phyloP scores from a whole-genome alignment of 2,329 filamentous ascomycete species.

The Sarocladium oryzae region DNA sequence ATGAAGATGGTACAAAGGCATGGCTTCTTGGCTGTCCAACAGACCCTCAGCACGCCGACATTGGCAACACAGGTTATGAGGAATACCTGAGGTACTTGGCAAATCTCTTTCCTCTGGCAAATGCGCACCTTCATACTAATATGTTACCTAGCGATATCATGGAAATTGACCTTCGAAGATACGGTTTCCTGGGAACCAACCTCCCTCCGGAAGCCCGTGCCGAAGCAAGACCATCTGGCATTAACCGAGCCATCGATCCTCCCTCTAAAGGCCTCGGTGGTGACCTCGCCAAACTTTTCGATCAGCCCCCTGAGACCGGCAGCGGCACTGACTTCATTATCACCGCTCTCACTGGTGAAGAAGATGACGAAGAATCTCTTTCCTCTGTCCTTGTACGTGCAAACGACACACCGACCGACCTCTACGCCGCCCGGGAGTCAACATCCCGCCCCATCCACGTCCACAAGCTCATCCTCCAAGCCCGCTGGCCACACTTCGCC shows the following conservation, averaged over 20 bases:
- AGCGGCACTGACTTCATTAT: conserved; percentile 88
- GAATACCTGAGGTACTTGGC: conserved; percentile 79
- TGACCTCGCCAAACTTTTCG: conserved; percentile 82
- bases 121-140: no score
- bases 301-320: conserved; percentile 74
- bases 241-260: conserved; percentile 41
- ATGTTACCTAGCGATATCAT: conserved; percentile 67
- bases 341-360: conserved; percentile 77
- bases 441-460: conserved; percentile 86
- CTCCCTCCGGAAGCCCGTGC: conserved; percentile 48
- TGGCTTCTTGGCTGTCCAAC: conserved; percentile 93
- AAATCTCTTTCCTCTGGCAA: no score
- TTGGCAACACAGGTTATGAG: conserved; percentile 66
- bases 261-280: conserved; percentile 67
- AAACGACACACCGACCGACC: conserved; percentile 31
- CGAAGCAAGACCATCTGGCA: conserved; percentile 42
- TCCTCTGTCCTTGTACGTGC: conserved; percentile 42
- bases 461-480: conserved; percentile 87
- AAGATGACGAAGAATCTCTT: conserved; percentile 59
- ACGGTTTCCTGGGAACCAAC: conserved; percentile 82
- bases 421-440: conserved; percentile 52
- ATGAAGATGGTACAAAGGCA: conserved; percentile 89
- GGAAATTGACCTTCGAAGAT: conserved; percentile 85
- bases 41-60: conserved; percentile 58
- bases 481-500: conserved; percentile 94